Evolutionary conservation across 352 stramenopile genomes (phyloP), one percentile per base, ranked within the genome.

Genomic region (Pythium coloratum): DNA sequence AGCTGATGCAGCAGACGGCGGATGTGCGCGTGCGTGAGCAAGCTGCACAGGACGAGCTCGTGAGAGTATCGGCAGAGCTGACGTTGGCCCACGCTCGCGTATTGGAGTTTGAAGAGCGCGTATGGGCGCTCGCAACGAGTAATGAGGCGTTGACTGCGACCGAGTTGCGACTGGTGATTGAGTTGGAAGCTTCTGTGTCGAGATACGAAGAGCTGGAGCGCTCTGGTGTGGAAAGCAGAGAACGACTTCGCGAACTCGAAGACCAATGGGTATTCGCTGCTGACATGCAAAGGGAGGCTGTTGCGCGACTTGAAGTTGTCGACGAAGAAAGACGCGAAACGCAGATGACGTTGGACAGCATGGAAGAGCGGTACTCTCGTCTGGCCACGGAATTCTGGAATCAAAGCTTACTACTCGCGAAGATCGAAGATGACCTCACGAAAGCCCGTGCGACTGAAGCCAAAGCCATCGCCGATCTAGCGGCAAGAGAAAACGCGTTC

Each of bases 331-430:
- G 66, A 20, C 40, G 50, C 1, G 66, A 72, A 24, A 42, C 59
- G 4, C 32, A 53, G 16, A 42, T 64, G 42, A 18, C 33, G 0
- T 40, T 64, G 26, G 44, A 60, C 18, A 46, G 26, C 10, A 60
- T 61, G 10, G 59, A 72, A 44, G 59, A 67, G 14, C 12, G 66
- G 10, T 72, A 72, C 18, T 46, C 36, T 2, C 59, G 40, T 59
- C 46, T 72, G 1, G 66, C 59, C 0, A 56, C 53, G 0, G 66
- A 72, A n/a, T 67, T 61, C n/a, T 72, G 66, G 66, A 30, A 47
- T 13, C 66, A 72, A 34, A 57, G 59, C 13, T 14, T 72, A 3
- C 9, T 44, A 5, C 16, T 72, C 3, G 66, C 66, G 3, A 60
- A 55, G 46, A 18, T 67, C 1, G 59, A 72, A 20, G 66, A 72